Base-by-base conservation (phyloP, 1,284 basidiomycete species). In the Xerocomus nothofagi region DNA sequence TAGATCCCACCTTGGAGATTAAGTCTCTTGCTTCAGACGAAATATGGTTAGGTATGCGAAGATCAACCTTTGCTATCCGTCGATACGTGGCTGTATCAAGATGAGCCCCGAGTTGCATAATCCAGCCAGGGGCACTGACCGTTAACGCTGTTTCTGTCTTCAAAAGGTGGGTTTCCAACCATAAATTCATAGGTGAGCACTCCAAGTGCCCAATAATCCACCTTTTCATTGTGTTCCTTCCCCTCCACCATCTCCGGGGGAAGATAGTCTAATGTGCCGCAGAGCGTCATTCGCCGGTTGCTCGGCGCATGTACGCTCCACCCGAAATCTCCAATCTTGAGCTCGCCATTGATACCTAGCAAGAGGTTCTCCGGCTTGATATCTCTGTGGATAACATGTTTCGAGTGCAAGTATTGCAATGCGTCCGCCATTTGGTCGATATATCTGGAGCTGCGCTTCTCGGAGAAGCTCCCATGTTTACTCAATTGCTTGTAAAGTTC, bases 401-500 rank as follows among this genome's bases (percentile, higher is more conserved):
- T 99, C 49, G 79, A 77, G 69, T 99, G 97, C 3, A 99, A 79
- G 67, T 99, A 99, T 9, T 77, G 77, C 38, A 99, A 75, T 2
- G 96, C 97, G 67, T 99, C 97, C 14, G 96, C 91, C 94, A 99
- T 98, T 70, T 99, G 97, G 59, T 93, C 91, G 59, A 98, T 90
- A 71, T 99, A 99, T 65, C 92, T 71, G 29, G 90, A 82, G 56
- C 87, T 88, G 14, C 92, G 77, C 64, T 86, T 86, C 75, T 98
- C 96, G 30, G 89, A 86, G 73, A 97, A 98, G 52, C 79, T 79
- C 23, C 91, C 87, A 52, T 81, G 74, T 71, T 93, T 95, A 65
- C 82, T 86, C 51, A 99, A 81, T 63, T 97, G 91, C 71, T 93
- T 97, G 78, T 99, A 99, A 40, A 98, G 77, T 71, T 98, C 96